phyloP scores from a whole-genome alignment of 306 rosid genomes.

The Pyrus betulifolia region DNA sequence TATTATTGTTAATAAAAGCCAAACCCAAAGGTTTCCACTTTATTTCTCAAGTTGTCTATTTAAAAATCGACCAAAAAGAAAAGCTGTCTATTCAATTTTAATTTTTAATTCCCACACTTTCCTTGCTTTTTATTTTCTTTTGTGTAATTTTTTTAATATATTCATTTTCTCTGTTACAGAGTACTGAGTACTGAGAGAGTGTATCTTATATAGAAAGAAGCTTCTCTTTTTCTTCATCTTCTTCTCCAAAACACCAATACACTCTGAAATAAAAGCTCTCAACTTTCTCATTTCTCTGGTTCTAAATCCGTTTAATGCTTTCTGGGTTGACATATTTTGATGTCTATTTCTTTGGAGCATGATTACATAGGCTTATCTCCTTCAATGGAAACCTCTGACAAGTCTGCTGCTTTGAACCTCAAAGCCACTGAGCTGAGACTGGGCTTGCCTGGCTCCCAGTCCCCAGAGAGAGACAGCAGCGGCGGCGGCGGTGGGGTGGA shows the following conservation, averaged over 20 bases:
- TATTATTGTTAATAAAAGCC: not conserved
- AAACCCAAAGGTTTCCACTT: slow-evolving; percentile 18
- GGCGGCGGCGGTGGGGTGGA: slow-evolving; percentile 1
- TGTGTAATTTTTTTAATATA: not conserved
- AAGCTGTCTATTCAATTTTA: not conserved
- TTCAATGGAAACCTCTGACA: slow-evolving; percentile 56
- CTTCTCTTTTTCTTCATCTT: slow-evolving; percentile 13
- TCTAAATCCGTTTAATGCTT: slow-evolving; percentile 24
- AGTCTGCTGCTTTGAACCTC: slow-evolving; percentile 46
- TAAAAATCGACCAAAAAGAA: not conserved
- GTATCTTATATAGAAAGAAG: slow-evolving; percentile 23
- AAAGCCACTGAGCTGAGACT: slow-evolving; percentile 90
- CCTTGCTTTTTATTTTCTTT: not conserved
- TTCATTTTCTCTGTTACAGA: slow-evolving; percentile 1
- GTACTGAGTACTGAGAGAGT: not conserved
- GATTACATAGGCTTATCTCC: slow-evolving; percentile 61
- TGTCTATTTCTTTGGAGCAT: slow-evolving; percentile 66
- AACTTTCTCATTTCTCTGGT: not conserved
- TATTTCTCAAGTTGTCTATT: not conserved
- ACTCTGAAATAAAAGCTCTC: slow-evolving; percentile 10
- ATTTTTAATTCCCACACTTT: not conserved
- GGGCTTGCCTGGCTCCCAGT: slow-evolving; percentile 81
- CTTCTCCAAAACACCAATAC: not conserved
- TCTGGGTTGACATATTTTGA: slow-evolving; percentile 34
- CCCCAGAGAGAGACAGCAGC: slow-evolving; percentile 53